phyloP scores from a whole-genome alignment of 805 yeast species.

The Candida nemodendra region DNA sequence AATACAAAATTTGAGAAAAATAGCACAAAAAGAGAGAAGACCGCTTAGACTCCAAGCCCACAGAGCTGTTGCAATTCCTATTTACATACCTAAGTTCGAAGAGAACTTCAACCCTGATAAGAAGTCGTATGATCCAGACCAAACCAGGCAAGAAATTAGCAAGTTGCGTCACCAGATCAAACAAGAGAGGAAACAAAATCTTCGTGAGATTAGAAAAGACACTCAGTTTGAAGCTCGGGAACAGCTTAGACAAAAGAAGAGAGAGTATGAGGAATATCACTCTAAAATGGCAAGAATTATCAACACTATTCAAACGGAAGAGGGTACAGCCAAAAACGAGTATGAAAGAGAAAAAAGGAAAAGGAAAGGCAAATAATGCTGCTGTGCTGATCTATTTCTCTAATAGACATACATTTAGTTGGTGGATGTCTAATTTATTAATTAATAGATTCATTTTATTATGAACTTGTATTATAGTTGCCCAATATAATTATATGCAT shows the following conservation, averaged over 20 bases:
- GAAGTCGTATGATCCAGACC: constrained; percentile 84
- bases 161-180: constrained; percentile 84
- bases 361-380: constrained; percentile 47
- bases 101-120: constrained; percentile 95
- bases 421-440: too few relatives aligned
- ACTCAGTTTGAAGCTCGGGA: constrained; percentile 84
- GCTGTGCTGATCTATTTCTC: too few relatives aligned
- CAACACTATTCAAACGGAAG: constrained; percentile 85
- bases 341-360: constrained; percentile 82
- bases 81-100: constrained; percentile 88
- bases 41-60: constrained; percentile 85
- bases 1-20: constrained; percentile 47
- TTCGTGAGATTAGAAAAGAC: constrained; percentile 90
- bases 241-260: constrained; percentile 74
- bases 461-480: not conserved
- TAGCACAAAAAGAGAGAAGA: constrained; percentile 48
- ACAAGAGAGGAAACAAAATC: constrained; percentile 84
- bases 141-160: constrained; percentile 74
- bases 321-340: constrained; percentile 91
- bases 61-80: constrained; percentile 77
- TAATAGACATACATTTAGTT: too few relatives aligned
- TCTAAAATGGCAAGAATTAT: constrained; percentile 84
- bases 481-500: too few relatives aligned
- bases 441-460: not conserved
- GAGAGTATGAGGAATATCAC: constrained; percentile 76